Evolutionary conservation across 108 stramenopile species (phyloP).

Genomic region (Nitzschia sp.): DNA sequence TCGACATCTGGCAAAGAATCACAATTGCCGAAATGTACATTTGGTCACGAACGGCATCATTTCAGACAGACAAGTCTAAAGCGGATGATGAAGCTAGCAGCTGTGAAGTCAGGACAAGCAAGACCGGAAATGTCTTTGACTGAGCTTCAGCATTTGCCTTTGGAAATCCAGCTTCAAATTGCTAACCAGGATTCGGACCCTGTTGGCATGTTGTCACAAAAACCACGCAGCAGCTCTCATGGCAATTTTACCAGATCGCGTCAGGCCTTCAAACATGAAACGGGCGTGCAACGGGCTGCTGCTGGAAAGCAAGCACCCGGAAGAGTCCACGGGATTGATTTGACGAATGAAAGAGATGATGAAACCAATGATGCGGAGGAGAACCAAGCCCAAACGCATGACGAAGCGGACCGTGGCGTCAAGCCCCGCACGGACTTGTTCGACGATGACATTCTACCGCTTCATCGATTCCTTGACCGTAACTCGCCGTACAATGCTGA

Average conservation of each 20-base stretch:
- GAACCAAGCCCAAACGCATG: not conserved
- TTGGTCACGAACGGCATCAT: not conserved
- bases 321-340: not conserved
- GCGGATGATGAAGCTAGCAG: slow-evolving; percentile 70
- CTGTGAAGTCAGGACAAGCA: slow-evolving; percentile 61
- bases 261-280: not conserved
- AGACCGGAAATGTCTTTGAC: slow-evolving; percentile 45
- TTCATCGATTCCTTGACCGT: slow-evolving; percentile 54
- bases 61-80: slow-evolving; percentile 62
- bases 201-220: slow-evolving; percentile 27
- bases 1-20: not conserved
- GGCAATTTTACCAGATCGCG: not conserved
- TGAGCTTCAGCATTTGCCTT: slow-evolving; percentile 59
- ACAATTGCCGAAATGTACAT: not conserved
- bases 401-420: not conserved
- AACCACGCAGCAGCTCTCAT: not conserved
- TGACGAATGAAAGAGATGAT: not conserved
- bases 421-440: slow-evolving; percentile 26
- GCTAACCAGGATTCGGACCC: slow-evolving; percentile 50
- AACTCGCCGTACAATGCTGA: slow-evolving; percentile 30
- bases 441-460: slow-evolving; percentile 58
- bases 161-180: slow-evolving; percentile 75
- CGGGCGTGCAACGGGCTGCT: not conserved
- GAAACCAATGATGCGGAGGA: not conserved
- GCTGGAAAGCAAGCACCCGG: not conserved